Conservation (phyloP, 257 asterid genomes). For the Coffea canephora region DNA sequence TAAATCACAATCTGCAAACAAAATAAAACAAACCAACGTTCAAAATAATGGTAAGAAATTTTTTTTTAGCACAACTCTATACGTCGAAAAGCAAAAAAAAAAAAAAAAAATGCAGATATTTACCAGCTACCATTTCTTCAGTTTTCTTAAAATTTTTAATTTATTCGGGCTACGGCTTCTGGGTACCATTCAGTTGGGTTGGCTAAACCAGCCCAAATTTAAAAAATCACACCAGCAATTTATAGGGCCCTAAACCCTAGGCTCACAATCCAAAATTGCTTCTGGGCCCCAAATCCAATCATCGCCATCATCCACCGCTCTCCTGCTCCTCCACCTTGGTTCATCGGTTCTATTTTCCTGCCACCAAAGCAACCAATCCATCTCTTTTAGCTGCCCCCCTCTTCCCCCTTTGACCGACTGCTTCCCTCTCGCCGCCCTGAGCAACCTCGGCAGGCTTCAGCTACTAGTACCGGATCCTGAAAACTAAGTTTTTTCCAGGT, state of each 20-base stretch:
- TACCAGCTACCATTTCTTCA: not conserved
- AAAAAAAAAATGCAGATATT: not conserved
- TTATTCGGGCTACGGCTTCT: not conserved
- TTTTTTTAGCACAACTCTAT: not conserved
- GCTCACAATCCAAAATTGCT: not conserved
- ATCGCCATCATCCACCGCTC: not conserved
- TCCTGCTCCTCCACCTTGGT: no score
- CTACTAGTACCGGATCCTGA: not conserved
- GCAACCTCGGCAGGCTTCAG: not conserved
- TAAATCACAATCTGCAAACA: not conserved
- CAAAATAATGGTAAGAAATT: no score
- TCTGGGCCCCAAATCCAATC: not conserved
- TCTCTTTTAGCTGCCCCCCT: not conserved
- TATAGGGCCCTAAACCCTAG: constrained; percentile 11
- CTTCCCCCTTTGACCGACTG: not conserved
- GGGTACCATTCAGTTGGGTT: not conserved
- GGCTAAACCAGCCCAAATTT: not conserved
- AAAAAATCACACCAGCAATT: no score
- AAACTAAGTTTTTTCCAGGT: not conserved
- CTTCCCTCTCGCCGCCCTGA: not conserved
- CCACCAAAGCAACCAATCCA: constrained; percentile 10
- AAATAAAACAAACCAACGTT: no score
- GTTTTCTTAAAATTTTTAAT: not conserved
- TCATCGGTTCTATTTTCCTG: not conserved
- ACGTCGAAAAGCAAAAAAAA: not conserved